Evolutionary conservation across 495 filamentous ascomycete genomes (phyloP).

Genomic region (Tetracladium marchalianum): DNA sequence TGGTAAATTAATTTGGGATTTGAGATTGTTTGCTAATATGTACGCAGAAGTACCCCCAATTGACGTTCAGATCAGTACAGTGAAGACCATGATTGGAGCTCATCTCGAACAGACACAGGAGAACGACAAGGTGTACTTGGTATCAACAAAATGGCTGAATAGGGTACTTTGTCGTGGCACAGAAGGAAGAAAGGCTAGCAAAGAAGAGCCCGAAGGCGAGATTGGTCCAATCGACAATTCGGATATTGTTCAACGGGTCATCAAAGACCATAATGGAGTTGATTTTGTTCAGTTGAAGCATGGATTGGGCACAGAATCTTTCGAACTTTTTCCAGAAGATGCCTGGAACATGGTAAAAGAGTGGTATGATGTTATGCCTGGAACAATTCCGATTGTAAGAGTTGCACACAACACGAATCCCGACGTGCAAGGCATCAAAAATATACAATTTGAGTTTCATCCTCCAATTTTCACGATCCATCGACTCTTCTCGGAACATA

Average conservation of each 20-base stretch:
- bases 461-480: constrained; percentile 83
- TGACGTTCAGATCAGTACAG: constrained; percentile 68
- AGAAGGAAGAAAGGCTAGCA: constrained; percentile 36
- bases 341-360: constrained; percentile 73
- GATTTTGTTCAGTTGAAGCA: constrained; percentile 69
- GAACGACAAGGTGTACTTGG: constrained; percentile 63
- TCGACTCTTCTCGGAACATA: constrained; percentile 54
- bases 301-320: constrained; percentile 59
- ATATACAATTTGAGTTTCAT: constrained; percentile 73
- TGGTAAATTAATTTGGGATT: no score
- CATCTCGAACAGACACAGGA: constrained; percentile 47
- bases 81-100: constrained; percentile 50
- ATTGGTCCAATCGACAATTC: constrained; percentile 85
- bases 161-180: constrained; percentile 60
- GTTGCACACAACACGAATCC: constrained; percentile 66
- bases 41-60: constrained; percentile 38
- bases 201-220: constrained; percentile 55
- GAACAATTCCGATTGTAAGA: constrained; percentile 64
- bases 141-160: constrained; percentile 71
- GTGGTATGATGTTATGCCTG: constrained; percentile 70
- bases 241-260: constrained; percentile 46
- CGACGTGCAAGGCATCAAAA: constrained; percentile 39
- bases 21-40: not conserved
- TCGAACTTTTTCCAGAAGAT: constrained; percentile 63
- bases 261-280: constrained; percentile 29